These are phyloP conservation scores for Stellera chamaejasme DNA, from an alignment of 345 rosid species.

Conservation along the genomic window DNA sequence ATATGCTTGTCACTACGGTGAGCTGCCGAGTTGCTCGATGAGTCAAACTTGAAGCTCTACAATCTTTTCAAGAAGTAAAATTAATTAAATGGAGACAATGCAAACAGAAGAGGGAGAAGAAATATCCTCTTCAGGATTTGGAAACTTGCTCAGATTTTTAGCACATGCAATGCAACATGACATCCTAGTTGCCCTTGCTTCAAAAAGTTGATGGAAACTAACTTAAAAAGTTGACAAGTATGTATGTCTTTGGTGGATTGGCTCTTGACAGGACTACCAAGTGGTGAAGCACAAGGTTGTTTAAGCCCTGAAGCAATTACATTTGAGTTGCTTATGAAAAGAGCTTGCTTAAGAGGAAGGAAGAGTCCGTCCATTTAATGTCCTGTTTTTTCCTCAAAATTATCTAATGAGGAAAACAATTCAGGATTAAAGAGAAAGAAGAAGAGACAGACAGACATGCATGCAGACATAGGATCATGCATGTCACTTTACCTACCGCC, in stretches of 20 bases:
- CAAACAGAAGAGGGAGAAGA: not conserved
- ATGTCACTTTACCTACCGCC: not conserved
- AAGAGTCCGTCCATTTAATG: too few species aligned
- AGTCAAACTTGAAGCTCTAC: not conserved
- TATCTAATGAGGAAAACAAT: too few species aligned
- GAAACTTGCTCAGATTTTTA: constrained; percentile 52
- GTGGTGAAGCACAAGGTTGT: too few species aligned
- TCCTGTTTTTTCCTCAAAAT: not conserved
- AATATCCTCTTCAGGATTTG: constrained; percentile 80
- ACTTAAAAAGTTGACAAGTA: too few species aligned
- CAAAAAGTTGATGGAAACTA: constrained; percentile 15
- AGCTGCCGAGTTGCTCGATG: not conserved
- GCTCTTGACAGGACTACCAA: too few species aligned
- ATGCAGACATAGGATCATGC: not conserved
- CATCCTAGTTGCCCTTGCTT: constrained; percentile 86
- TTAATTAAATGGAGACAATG: not conserved
- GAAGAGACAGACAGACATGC: too few species aligned
- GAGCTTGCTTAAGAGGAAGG: too few species aligned
- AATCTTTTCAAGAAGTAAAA: constrained; percentile 4
- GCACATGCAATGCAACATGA: constrained; percentile 77
- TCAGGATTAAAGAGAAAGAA: too few species aligned
- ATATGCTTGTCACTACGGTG: too few species aligned
- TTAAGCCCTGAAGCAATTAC: too few species aligned
- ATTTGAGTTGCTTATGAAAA: too few species aligned
- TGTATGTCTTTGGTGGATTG: too few species aligned